Conservation (phyloP, 345 rosid species). For the Citrus maxima region DNA sequence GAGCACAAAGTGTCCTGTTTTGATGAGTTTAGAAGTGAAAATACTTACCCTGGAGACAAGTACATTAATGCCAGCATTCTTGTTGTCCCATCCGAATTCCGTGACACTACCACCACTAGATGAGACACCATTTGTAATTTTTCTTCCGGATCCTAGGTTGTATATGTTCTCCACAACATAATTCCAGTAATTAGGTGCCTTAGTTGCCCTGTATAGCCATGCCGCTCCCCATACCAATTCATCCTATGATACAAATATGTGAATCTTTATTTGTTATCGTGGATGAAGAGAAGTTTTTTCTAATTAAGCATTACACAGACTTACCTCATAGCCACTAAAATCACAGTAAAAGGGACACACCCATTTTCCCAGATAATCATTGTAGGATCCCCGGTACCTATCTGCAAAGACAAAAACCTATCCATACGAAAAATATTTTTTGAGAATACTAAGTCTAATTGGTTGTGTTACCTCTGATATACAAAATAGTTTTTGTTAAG, state of each 20-base stretch:
- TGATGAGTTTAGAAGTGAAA: background rate
- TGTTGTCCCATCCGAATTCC: conserved; percentile 88
- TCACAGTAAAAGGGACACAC: conserved; percentile 88
- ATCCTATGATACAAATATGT: conserved; percentile 37
- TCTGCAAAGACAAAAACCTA: conserved; percentile 82
- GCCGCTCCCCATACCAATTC: conserved; percentile 89
- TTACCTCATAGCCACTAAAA: conserved; percentile 66
- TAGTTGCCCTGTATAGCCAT: conserved; percentile 79
- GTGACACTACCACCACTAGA: conserved; percentile 15
- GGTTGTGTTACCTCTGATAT: background rate
- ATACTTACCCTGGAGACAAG: conserved; percentile 58
- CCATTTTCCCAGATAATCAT: conserved; percentile 40
- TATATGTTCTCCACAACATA: conserved; percentile 31
- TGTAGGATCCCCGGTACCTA: conserved; percentile 64
- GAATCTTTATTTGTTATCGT: background rate
- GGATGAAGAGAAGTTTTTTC: background rate
- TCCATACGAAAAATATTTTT: conserved; percentile 1
- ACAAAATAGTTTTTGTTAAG: too few species aligned
- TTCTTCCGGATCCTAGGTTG: conserved; percentile 6
- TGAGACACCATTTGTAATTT: background rate
- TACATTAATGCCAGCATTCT: conserved; percentile 70
- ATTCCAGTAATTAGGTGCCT: conserved; percentile 37
- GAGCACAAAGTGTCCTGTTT: too few species aligned
- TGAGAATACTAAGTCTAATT: background rate
- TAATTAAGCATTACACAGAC: background rate